Evolutionary conservation across 352 stramenopile species (phyloP).

Genomic region (Phytophthora fragariaefolia): DNA sequence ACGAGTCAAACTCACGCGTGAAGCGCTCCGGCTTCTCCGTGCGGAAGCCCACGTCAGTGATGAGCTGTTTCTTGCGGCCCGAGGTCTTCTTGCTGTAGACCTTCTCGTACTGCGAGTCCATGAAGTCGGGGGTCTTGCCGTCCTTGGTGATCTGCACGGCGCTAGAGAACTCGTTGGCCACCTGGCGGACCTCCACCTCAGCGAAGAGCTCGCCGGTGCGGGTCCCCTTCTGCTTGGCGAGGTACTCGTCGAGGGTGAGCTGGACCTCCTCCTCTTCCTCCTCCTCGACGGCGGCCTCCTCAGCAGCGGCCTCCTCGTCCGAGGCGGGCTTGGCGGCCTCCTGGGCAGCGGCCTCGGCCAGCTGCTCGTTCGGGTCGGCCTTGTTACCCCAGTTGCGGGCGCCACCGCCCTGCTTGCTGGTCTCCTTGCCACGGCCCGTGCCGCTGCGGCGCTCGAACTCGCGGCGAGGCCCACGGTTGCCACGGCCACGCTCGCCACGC

Average conservation of each 20-base stretch:
- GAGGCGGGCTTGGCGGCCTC: slow-evolving; percentile 57
- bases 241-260: slow-evolving; percentile 83
- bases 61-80: slow-evolving; percentile 93
- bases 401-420: slow-evolving; percentile 94
- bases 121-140: slow-evolving; percentile 89
- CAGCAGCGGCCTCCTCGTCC: slow-evolving; percentile 54
- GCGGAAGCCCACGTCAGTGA: slow-evolving; percentile 89
- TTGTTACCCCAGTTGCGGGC: slow-evolving; percentile 97
- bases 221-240: slow-evolving; percentile 82
- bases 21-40: slow-evolving; percentile 71
- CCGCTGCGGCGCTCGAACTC: slow-evolving; percentile 95
- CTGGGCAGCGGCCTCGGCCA: slow-evolving; percentile 60
- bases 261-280: slow-evolving; percentile 90
- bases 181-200: slow-evolving; percentile 81
- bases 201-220: slow-evolving; percentile 82
- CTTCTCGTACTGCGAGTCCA: slow-evolving; percentile 91
- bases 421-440: slow-evolving; percentile 96
- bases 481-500: slow-evolving; percentile 54
- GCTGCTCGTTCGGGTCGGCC: slow-evolving; percentile 91
- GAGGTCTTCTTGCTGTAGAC: slow-evolving; percentile 97
- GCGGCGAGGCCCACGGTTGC: slow-evolving; percentile 72
- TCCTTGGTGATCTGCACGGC: slow-evolving; percentile 83
- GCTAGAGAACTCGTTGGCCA: slow-evolving; percentile 91
- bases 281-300: slow-evolving; percentile 54
- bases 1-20: slow-evolving; percentile 67